Evolutionary conservation across 768 basidiomycete species (phyloP).

Genomic region (Glaciozyma antarctica): DNA sequence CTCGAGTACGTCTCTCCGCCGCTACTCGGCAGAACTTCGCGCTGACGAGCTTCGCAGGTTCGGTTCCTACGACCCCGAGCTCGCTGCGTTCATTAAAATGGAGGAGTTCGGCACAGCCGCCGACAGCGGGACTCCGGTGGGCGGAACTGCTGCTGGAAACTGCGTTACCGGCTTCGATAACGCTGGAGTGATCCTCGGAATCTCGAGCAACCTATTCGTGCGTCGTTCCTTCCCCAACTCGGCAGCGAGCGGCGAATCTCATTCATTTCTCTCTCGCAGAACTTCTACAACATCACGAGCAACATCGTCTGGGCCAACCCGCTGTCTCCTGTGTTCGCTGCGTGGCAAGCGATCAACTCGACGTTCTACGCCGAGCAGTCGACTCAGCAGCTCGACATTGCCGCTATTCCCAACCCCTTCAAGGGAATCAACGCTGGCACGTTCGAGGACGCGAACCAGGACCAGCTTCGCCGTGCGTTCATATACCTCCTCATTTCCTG

Average conservation of each 20-base stretch:
- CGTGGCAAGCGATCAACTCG: neutral
- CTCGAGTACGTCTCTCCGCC: neutral
- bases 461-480: conserved; percentile 45
- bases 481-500: too few species aligned
- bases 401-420: neutral
- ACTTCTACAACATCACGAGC: conserved; percentile 1
- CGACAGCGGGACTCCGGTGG: neutral
- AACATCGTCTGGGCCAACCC: neutral
- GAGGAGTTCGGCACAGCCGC: neutral
- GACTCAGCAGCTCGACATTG: conserved; percentile 1
- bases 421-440: conserved; percentile 44
- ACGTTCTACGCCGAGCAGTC: neutral
- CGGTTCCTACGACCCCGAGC: conserved; percentile 61
- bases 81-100: conserved; percentile 52
- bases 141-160: too few species aligned
- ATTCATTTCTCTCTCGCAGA: neutral
- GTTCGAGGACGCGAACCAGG: conserved; percentile 50
- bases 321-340: neutral
- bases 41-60: conserved; percentile 34
- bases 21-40: neutral
- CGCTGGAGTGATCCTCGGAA: conserved; percentile 59
- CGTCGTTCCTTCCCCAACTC: neutral
- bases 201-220: conserved; percentile 45
- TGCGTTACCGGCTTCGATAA: conserved; percentile 24
- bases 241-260: neutral